Evolutionary conservation across 306 rosid species (phyloP).

Genomic region (Phaseolus lunatus): DNA sequence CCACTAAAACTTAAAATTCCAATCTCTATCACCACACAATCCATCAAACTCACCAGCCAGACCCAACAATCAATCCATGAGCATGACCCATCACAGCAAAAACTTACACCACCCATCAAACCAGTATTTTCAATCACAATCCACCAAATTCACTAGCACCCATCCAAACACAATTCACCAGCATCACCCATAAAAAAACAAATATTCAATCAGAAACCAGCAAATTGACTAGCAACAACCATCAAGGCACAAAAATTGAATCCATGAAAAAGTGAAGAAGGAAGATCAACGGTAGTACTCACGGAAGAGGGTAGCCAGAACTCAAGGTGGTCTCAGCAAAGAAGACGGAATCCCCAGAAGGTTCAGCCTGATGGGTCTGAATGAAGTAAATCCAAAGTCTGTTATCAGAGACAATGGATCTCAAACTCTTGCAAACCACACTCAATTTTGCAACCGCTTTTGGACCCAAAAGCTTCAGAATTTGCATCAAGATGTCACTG

Average conservation of each 20-base stretch:
- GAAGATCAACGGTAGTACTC: not conserved
- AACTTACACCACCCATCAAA: not conserved
- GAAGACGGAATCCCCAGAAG: constrained; percentile 61
- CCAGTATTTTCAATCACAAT: not conserved
- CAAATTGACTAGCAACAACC: not conserved
- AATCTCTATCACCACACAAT: not conserved
- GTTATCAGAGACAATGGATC: constrained; percentile 53
- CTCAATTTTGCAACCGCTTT: constrained; percentile 64
- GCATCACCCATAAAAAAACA: not conserved
- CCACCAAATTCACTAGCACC: not conserved
- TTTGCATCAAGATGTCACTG: constrained; percentile 63
- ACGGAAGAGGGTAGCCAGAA: constrained; percentile 68
- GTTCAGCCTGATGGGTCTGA: constrained; percentile 50
- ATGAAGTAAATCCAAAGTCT: constrained; percentile 72
- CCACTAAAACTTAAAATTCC: not conserved
- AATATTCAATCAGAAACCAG: not conserved
- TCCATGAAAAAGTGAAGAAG: not conserved
- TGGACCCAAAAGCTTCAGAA: constrained; percentile 69
- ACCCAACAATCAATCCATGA: not conserved
- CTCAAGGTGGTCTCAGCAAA: constrained; percentile 69
- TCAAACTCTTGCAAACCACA: constrained; percentile 58
- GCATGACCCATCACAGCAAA: constrained; percentile 15
- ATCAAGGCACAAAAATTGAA: not conserved
- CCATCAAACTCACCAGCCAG: not conserved
- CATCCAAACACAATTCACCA: not conserved